Evolutionary conservation across 2,329 filamentous ascomycete genomes (phyloP).

Genomic region (Penicillium expansum): DNA sequence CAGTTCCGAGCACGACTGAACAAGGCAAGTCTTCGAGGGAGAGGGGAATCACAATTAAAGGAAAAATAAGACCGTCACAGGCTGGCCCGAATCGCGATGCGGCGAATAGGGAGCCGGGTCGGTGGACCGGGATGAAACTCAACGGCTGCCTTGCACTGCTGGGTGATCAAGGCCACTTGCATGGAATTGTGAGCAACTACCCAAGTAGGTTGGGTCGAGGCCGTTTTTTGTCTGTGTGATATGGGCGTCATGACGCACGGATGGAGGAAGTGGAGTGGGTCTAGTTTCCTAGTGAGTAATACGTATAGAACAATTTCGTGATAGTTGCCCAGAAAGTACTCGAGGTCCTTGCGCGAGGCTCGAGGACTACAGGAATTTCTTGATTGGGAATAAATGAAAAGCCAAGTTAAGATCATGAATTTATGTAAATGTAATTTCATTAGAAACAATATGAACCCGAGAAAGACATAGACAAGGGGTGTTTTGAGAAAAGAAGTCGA

Average conservation of each 20-base stretch:
- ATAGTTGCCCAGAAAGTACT: background rate
- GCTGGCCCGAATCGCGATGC: slow-evolving; percentile 21
- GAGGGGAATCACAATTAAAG: slow-evolving; percentile 4
- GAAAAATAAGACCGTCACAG: slow-evolving; percentile 7
- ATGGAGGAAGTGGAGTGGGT: background rate
- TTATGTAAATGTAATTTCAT: slow-evolving; percentile 21
- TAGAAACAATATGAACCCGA: slow-evolving; percentile 25
- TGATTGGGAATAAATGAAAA: background rate
- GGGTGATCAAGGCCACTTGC: slow-evolving; percentile 6
- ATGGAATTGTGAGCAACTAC: slow-evolving; percentile 12
- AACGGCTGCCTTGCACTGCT: slow-evolving; percentile 18
- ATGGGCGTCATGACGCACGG: background rate
- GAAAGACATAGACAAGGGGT: slow-evolving; percentile 17
- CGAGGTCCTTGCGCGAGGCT: slow-evolving; percentile 7
- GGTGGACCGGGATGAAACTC: slow-evolving; percentile 22
- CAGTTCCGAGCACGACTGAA: slow-evolving; percentile 7
- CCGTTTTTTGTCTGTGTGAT: slow-evolving; percentile 1
- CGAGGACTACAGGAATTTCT: slow-evolving; percentile 6
- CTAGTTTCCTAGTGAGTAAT: background rate
- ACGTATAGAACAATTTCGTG: background rate
- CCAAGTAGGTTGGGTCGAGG: slow-evolving; percentile 18
- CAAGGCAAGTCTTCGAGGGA: slow-evolving; percentile 11
- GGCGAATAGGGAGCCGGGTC: slow-evolving; percentile 16
- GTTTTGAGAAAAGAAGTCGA: slow-evolving; percentile 9
- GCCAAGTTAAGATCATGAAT: slow-evolving; percentile 13